A percentile compares a stretch with the other conserved stretches of the same genome.
phyloP scores from a whole-genome alignment of 2,329 filamentous ascomycete genomes.

The Cercospora zeae-maydis region DNA sequence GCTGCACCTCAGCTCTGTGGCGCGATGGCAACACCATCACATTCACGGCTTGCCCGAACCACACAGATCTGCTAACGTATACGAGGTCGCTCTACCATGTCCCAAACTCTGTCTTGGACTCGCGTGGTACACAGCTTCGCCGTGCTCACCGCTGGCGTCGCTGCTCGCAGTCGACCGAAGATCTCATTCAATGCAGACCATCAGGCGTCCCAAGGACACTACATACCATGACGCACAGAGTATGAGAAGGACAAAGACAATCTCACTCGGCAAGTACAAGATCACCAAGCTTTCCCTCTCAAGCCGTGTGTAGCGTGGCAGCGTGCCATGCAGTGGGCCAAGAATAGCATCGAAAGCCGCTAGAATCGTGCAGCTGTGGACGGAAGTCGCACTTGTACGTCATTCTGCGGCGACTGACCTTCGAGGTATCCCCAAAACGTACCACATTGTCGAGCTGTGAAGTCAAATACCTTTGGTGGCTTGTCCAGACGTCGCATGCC shows the following conservation, averaged over 20 bases:
- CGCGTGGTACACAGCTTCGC: not conserved
- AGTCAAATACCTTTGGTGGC: not conserved
- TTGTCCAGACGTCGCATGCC: not conserved
- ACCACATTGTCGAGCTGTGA: not conserved
- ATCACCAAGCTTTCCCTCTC: slow-evolving; percentile 9
- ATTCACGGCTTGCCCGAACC: not conserved
- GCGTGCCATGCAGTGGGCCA: not conserved
- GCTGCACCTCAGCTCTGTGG: not conserved
- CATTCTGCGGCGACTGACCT: not conserved
- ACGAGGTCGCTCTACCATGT: not conserved
- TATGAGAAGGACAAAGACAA: not conserved
- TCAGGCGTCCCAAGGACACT: not conserved
- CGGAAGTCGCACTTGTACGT: not conserved
- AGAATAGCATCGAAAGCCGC: slow-evolving; percentile 7
- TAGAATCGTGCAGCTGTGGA: slow-evolving; percentile 2
- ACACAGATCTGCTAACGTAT: not conserved
- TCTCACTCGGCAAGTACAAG: slow-evolving; percentile 1
- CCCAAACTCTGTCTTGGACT: not conserved
- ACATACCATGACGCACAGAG: not conserved
- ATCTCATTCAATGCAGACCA: not conserved
- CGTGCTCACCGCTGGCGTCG: not conserved
- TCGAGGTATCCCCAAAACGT: not conserved
- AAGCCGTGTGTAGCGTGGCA: not conserved
- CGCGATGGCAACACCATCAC: not conserved
- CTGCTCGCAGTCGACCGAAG: not conserved